A percentile compares a stretch with the other conserved stretches of the same genome.
These are phyloP conservation scores for Suillus alpinus DNA, from an alignment of 768 basidiomycete species.

Conservation along the genomic window DNA sequence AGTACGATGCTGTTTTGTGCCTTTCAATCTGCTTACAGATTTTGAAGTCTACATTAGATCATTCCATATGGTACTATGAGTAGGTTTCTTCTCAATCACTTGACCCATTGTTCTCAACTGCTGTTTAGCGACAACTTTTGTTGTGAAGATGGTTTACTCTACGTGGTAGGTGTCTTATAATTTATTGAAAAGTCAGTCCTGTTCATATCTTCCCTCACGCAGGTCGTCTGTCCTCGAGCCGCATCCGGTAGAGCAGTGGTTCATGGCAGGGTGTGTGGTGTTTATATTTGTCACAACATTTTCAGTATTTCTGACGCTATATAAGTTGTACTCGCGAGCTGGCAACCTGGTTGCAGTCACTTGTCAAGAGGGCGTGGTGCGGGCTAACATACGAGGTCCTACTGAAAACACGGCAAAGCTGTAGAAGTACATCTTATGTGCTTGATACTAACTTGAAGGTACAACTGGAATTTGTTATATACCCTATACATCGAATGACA, in stretches of 20 bases:
- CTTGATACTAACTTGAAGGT: background rate
- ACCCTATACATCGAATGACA: background rate
- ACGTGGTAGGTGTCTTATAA: constrained; percentile 50
- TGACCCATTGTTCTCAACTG: constrained; percentile 1
- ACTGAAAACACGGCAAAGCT: constrained; percentile 33
- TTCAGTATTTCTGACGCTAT: background rate
- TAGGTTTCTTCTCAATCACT: constrained; percentile 29
- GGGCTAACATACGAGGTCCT: constrained; percentile 52
- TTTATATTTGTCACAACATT: background rate
- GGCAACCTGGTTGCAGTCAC: constrained; percentile 73
- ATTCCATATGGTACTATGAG: constrained; percentile 80
- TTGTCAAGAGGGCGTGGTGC: constrained; percentile 77
- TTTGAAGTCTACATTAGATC: constrained; percentile 67
- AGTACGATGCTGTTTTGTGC: constrained; percentile 23
- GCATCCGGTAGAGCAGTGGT: constrained; percentile 68
- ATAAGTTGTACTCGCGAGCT: constrained; percentile 63
- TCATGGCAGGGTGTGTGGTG: constrained; percentile 59
- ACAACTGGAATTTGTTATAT: background rate
- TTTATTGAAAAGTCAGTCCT: background rate
- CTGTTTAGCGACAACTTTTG: constrained; percentile 64
- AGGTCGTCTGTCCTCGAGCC: constrained; percentile 65
- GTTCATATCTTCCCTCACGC: background rate
- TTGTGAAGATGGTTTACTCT: constrained; percentile 79
- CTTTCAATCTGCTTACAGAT: background rate
- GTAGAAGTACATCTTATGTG: constrained; percentile 10